Evolutionary conservation across 2,329 filamentous ascomycete species (phyloP), one percentile per base, ranked within the genome.

Genomic region (Xenoacremonium recifei): DNA sequence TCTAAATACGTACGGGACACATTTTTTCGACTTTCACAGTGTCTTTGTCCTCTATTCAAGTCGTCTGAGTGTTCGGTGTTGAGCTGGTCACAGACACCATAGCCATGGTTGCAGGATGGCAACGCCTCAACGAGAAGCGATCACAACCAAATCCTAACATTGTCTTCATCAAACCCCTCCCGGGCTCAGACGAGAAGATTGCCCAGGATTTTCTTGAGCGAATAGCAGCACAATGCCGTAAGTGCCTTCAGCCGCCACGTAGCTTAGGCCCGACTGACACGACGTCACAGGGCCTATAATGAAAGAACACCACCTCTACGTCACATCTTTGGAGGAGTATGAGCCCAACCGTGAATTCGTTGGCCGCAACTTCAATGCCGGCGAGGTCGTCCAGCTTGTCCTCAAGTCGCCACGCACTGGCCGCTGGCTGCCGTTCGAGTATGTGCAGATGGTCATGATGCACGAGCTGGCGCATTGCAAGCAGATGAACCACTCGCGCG

Each of bases 391-490:
- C 37, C 89, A 95, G 66, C 76, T 95, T 2, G 89, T 95, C 2
- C 76, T 95, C 19, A 85, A 84, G 54, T 80, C 86, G 1, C 76
- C 75, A 0, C 71, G 68, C 4, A 77, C 76, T 1, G 79, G 80
- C 19, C 76, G 70, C 44, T 95, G 89, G 89, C 71, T 95, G 17
- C 86, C 87, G 0, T 90, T 93, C 59, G 74, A 81, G 47, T 89
- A 90, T 58, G 87, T 95, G 13, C 87, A 93, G 65, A 92, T 93
- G 87, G 88, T 95, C 51, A 95, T 95, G 89, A 91, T 95, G 80
- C 89, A 95, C 62, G 88, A 93, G 70, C 71, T 95, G 21, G 89
- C 89, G 3, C 89, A 95, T 63, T 91, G 87, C 73, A 86, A 88
- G 63, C 85, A 95, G 61, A 95, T 95, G 90, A 95, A 95, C 62